Base-by-base conservation (phyloP, 2,329 filamentous ascomycete species). In the Colletotrichum coccodes region DNA sequence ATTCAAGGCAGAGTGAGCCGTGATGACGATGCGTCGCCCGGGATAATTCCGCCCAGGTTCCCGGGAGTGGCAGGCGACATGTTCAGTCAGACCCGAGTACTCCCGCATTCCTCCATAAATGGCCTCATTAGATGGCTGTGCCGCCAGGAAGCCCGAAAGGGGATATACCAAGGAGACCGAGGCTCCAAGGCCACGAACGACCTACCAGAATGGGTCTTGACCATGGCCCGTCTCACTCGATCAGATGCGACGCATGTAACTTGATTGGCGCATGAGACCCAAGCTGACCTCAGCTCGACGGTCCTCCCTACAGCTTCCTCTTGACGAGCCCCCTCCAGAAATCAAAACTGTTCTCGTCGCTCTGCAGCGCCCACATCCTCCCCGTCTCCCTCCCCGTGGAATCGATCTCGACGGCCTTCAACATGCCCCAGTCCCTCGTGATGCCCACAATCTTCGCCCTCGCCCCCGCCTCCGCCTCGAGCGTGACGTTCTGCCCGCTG, bases 271-370 rank as follows among this genome's bases (percentile, higher is more conserved):
- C 14, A 14, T 23, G 6, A 23, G 28, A 0, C 32, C 30, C 12
- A 30, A 42, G 42, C 54, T 3, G 6, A 3, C 4, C 3, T 28
- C 8, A 23, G 23, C 36, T 21, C 9, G 9, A 4, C 16, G 18
- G 8, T n/a, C 36, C 12, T 4, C 12, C 28, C 71, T 77, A 94
- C 2, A 90, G 79, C 84, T 97, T 98, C 75, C 91, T 88, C 83
- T 90, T 94, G 23, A 99, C 83, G 75, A 99, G 77, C 0, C 96
- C 96, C 76, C 89, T 93, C 82, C 97, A 97, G 79, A 97, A 99
- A 81, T 99, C 96, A 83, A 99, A 99, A 79, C 95, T 98, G 76
- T 99, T 99, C 78, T 95, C 94, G 79, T 99, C 96, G 79, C 94
- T 98, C 84, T 98, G 95, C 80, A 99, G 81, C 74, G 92, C 89